Conservation (phyloP, 768 basidiomycete genomes). For the Leccinum uliginosum region DNA sequence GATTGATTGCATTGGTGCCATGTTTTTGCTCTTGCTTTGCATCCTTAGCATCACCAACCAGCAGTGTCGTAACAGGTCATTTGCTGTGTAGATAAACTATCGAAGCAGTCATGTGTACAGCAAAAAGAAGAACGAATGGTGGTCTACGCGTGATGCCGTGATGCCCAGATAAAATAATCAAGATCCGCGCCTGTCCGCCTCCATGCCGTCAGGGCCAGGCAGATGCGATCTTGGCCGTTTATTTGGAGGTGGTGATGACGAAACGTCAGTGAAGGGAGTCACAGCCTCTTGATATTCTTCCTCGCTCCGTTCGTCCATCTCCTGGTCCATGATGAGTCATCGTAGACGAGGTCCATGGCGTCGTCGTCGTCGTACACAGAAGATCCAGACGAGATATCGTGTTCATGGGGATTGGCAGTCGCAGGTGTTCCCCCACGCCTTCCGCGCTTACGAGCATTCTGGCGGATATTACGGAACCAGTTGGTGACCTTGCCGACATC, state of each 20-base stretch:
- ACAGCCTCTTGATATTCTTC: constrained; percentile 74
- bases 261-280: constrained; percentile 60
- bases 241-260: constrained; percentile 35
- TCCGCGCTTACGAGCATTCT: constrained; percentile 72
- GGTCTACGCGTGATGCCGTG: too few relatives aligned
- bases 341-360: constrained; percentile 49
- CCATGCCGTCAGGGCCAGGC: constrained; percentile 27
- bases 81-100: too few relatives aligned
- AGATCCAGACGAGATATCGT: constrained; percentile 49
- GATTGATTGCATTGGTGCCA: constrained; percentile 7
- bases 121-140: too few relatives aligned
- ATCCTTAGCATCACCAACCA: too few relatives aligned
- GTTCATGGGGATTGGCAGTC: constrained; percentile 39
- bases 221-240: constrained; percentile 29
- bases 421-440: constrained; percentile 41
- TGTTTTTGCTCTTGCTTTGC: constrained; percentile 11
- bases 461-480: constrained; percentile 83
- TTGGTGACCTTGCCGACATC: constrained; percentile 83
- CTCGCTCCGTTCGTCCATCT: constrained; percentile 52
- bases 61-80: too few relatives aligned
- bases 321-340: constrained; percentile 43
- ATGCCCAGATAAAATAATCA: too few relatives aligned
- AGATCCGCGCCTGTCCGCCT: too few relatives aligned
- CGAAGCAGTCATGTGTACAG: too few relatives aligned
- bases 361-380: constrained; percentile 43